phyloP scores from a whole-genome alignment of 139 green algal species.

The Chlorella vulgaris region DNA sequence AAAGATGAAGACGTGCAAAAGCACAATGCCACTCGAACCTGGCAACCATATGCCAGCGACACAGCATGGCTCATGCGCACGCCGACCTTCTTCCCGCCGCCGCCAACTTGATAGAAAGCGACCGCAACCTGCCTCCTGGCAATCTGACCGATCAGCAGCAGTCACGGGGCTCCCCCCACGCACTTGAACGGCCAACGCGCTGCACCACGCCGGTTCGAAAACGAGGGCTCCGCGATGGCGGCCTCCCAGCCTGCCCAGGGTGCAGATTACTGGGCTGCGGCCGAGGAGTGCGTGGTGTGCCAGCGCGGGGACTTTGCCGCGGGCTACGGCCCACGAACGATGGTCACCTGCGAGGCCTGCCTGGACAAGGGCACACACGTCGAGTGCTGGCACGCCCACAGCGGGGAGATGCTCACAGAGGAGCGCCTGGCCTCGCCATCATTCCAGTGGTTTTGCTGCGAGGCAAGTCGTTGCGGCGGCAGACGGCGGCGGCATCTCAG shows the following conservation, averaged over 20 bases:
- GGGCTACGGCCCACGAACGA: constrained; percentile 12
- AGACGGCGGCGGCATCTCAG: too few species aligned
- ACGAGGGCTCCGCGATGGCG: background rate
- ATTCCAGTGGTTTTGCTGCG: constrained; percentile 43
- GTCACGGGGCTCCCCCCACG: too few species aligned
- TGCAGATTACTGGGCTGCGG: background rate
- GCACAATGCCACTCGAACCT: too few species aligned
- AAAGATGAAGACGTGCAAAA: too few species aligned
- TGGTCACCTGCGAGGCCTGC: constrained; percentile 42
- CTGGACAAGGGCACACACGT: constrained; percentile 33
- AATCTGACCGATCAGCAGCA: too few species aligned
- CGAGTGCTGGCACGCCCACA: constrained; percentile 6
- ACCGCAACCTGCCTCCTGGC: too few species aligned
- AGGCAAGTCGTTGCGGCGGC: background rate
- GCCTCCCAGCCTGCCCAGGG: background rate
- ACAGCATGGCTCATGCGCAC: too few species aligned
- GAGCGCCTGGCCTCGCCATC: constrained; percentile 18
- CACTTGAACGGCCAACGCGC: too few species aligned
- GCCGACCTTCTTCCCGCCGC: too few species aligned
- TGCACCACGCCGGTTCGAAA: too few species aligned
- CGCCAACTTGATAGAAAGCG: too few species aligned
- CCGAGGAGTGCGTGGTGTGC: constrained; percentile 20
- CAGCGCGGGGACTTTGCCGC: background rate
- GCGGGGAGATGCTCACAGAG: constrained; percentile 1
- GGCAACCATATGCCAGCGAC: too few species aligned